Evolutionary conservation across 768 basidiomycete species (phyloP).

Genomic region (Peribolospora baueri): DNA sequence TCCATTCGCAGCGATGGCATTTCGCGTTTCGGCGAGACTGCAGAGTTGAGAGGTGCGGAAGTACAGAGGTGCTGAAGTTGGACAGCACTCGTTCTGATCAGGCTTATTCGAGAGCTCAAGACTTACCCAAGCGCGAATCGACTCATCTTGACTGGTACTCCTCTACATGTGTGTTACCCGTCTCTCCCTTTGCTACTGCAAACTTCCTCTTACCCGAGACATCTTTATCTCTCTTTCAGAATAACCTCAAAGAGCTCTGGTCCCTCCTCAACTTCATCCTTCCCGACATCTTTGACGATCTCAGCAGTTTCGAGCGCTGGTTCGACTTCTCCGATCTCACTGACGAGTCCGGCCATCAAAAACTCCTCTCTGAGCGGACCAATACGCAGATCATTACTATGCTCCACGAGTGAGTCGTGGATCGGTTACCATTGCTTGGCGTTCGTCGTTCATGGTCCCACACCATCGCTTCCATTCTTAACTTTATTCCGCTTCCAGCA

Average conservation of each 20-base stretch:
- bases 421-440: too few relatives aligned
- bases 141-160: conserved; percentile 86
- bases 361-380: conserved; percentile 6
- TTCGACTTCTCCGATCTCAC: conserved; percentile 30
- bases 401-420: too few relatives aligned
- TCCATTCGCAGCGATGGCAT: not conserved
- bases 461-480: conserved; percentile 45
- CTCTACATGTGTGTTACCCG: conserved; percentile 43
- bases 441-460: conserved; percentile 22
- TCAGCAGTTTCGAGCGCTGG: conserved; percentile 43
- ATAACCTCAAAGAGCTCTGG: conserved; percentile 88
- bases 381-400: not conserved
- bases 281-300: conserved; percentile 71
- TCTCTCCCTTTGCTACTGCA: not conserved
- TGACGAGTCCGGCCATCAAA: not conserved
- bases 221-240: conserved; percentile 26
- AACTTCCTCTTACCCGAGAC: not conserved
- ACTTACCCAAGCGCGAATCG: conserved; percentile 58
- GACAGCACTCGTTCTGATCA: conserved; percentile 1
- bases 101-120: conserved; percentile 69
- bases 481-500: conserved; percentile 26
- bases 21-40: not conserved
- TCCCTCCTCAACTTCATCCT: conserved; percentile 84
- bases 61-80: too few relatives aligned
- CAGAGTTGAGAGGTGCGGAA: not conserved